Base-by-base conservation (phyloP, 768 basidiomycete species). In the Asterophora lycoperdoides region DNA sequence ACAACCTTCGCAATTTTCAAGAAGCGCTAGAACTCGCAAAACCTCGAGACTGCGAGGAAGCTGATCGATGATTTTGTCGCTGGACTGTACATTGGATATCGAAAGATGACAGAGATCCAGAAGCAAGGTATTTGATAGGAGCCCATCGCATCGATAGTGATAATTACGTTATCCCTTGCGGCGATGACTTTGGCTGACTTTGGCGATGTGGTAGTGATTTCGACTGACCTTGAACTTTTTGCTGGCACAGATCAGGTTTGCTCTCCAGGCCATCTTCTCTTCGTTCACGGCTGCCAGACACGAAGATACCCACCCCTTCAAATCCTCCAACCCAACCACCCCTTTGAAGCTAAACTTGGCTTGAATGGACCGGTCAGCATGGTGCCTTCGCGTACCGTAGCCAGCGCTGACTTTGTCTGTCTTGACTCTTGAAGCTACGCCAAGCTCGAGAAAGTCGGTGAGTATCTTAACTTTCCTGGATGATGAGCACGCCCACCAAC, bases 391-490 rank as follows among this genome's bases (percentile, higher is more conserved):
- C 48, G 34, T 54, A 40, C 33, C 41, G 23, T 23, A 46, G 38
- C 49, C 37, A 57, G 52, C 36, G 49, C 52, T 56, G 53, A 54
- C 44, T 50, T 50, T 46, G 46, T 45, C 50, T 42, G 52, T 51
- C 36, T 41, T 34, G 44, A 48, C 20, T 39, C 35, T 52, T 56
- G 38, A 52, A 95, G 95, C 61, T 97, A 97, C 69, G 86, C 90
- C 55, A 96, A 94, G 79, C 83, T 97, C 58, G 94, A 97, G 75
- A 97, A 97, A 85, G 82, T 97, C 61, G 94, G 94, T 96, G 72
- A 73, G 90, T 85, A 58, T 56, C 57, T 38, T 43, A 47, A 46
- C 42, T 51, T 51, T 55, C 46, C 57, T 54, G 10, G 40, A 13
- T 20, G 37, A 33, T 43, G 39, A 29, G 37, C 40, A 15, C 39